Conservation (phyloP, 2,329 filamentous ascomycete species). For the Podosphaera xanthii region DNA sequence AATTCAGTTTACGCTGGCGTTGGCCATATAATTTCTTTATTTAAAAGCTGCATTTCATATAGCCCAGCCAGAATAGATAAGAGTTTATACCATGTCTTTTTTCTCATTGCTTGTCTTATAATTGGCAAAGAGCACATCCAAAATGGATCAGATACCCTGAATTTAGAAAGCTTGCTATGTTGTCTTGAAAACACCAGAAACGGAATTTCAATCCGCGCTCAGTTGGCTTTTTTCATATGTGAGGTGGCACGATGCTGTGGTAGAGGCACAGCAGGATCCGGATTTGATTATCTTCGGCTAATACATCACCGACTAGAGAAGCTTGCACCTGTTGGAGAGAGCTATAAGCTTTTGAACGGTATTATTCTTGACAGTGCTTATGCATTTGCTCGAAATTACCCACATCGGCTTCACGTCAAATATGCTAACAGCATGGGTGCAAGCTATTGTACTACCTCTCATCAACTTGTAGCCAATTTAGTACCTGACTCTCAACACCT, state of each 20-base stretch:
- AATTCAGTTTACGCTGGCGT: neutral
- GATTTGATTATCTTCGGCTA: slow-evolving; percentile 19
- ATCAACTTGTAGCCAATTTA: slow-evolving; percentile 1
- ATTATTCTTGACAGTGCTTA: slow-evolving; percentile 16
- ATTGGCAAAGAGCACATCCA: neutral
- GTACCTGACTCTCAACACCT: neutral
- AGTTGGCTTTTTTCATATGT: slow-evolving; percentile 19
- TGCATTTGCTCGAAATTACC: slow-evolving; percentile 14
- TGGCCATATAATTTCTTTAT: slow-evolving; percentile 4
- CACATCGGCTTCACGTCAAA: slow-evolving; percentile 12
- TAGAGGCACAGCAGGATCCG: slow-evolving; percentile 17
- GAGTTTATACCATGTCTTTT: slow-evolving; percentile 2
- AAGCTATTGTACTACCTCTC: slow-evolving; percentile 6
- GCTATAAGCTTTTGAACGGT: slow-evolving; percentile 7
- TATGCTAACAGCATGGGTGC: slow-evolving; percentile 13
- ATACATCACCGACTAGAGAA: slow-evolving; percentile 11
- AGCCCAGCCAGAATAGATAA: neutral
- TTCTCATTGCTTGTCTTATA: slow-evolving; percentile 8
- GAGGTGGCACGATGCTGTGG: slow-evolving; percentile 26
- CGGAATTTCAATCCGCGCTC: neutral
- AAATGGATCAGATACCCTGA: neutral
- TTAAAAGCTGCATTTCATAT: slow-evolving; percentile 6
- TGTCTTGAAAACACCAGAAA: slow-evolving; percentile 1
- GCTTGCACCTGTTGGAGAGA: slow-evolving; percentile 1
- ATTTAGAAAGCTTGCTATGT: slow-evolving; percentile 1